Conservation (phyloP, 306 rosid species). For the Malus sieversii region DNA sequence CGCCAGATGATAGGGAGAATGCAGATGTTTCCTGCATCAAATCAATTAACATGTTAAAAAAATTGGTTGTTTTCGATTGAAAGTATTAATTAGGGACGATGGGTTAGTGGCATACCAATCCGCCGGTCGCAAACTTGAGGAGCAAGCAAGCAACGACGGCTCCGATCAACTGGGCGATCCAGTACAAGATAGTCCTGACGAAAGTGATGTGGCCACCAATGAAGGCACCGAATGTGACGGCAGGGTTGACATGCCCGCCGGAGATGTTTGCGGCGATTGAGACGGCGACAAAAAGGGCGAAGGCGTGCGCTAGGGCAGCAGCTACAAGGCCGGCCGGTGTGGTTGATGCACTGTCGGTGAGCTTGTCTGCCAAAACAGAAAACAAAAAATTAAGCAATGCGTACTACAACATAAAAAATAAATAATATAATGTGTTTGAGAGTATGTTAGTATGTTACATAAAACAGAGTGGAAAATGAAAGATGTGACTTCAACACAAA, state of each 20-base stretch:
- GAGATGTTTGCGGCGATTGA: constrained; percentile 70
- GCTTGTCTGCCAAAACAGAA: constrained; percentile 38
- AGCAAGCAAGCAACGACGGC: constrained; percentile 76
- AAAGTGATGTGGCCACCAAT: constrained; percentile 72
- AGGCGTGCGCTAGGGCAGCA: constrained; percentile 62
- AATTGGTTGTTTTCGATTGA: too few species aligned
- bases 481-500: not conserved
- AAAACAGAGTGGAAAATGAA: not conserved
- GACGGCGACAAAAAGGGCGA: constrained; percentile 69
- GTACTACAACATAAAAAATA: not conserved
- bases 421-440: not conserved
- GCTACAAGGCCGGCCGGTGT: constrained; percentile 65
- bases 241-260: constrained; percentile 78
- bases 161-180: constrained; percentile 83
- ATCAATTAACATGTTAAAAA: not conserved
- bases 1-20: constrained; percentile 51
- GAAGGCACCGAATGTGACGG: constrained; percentile 69
- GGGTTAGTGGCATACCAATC: constrained; percentile 33
- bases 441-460: not conserved
- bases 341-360: constrained; percentile 47
- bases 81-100: not conserved
- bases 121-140: constrained; percentile 64
- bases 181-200: constrained; percentile 48
- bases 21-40: constrained; percentile 56
- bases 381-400: not conserved